These are phyloP conservation scores for Fusarium denticulatum DNA, from an alignment of 2,329 filamentous ascomycete species.

Conservation along the genomic window DNA sequence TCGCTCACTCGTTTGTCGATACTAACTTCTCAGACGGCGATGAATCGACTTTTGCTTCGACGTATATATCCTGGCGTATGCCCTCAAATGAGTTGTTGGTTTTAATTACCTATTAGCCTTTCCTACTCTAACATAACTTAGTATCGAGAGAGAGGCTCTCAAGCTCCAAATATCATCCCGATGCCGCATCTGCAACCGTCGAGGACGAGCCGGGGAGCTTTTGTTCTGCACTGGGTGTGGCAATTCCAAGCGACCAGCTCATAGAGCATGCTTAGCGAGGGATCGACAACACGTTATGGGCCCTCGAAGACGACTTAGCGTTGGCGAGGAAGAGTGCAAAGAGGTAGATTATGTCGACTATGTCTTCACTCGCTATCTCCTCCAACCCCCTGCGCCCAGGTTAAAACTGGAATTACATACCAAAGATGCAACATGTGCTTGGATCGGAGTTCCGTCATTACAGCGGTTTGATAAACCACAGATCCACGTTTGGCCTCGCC, in stretches of 20 bases:
- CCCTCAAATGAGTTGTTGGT: neutral
- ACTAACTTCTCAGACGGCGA: neutral
- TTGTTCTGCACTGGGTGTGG: neutral
- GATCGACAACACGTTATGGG: neutral
- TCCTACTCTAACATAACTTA: neutral
- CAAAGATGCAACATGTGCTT: neutral
- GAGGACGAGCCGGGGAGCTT: neutral
- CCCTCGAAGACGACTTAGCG: neutral
- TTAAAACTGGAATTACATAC: neutral
- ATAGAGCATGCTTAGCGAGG: neutral
- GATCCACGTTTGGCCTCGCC: slow-evolving; percentile 7
- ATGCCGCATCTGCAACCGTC: neutral
- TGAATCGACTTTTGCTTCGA: neutral
- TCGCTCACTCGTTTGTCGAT: neutral
- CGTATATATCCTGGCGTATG: accelerated
- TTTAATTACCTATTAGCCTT: accelerated
- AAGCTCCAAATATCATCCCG: neutral
- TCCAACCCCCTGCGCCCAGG: neutral
- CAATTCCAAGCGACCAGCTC: neutral
- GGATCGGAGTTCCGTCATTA: slow-evolving; percentile 2
- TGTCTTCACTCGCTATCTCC: neutral
- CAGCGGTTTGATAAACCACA: neutral
- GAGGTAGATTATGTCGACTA: neutral
- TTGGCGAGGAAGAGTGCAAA: neutral
- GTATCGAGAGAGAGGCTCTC: neutral